These are phyloP conservation scores for Scheffersomyces illinoinensis DNA, from an alignment of 1,139 yeast genomes.

Conservation along the genomic window DNA sequence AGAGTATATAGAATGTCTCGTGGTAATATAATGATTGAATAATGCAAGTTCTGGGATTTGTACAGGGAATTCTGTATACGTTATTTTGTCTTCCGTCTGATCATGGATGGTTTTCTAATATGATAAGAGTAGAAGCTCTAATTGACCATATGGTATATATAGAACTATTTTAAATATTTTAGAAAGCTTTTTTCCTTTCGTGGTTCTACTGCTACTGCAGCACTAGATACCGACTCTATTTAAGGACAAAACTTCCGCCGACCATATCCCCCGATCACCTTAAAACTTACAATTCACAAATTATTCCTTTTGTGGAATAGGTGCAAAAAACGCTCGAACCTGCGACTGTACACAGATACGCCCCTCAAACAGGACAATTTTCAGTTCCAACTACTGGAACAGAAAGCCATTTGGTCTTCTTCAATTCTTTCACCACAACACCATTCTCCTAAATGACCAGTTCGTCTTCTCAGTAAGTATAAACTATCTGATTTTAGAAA, in stretches of 20 bases:
- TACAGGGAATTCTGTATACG: not conserved
- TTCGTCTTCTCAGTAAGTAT: slow-evolving; percentile 31
- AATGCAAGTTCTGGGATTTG: not conserved
- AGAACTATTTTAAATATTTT: too few relatives aligned
- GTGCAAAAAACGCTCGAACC: not conserved
- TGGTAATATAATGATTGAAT: not conserved
- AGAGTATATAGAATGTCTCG: not conserved
- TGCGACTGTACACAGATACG: not conserved
- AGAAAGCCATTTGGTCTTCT: not conserved
- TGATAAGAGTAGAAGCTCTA: not conserved
- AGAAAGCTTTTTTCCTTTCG: too few relatives aligned
- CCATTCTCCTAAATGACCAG: slow-evolving; percentile 20
- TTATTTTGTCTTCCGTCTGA: not conserved
- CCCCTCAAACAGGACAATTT: not conserved
- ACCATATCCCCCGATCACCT: not conserved
- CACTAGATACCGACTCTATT: not conserved
- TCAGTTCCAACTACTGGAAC: not conserved
- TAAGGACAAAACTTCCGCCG: not conserved
- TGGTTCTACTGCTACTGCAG: not conserved
- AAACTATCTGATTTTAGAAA: not conserved
- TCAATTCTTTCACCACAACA: not conserved
- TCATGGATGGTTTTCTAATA: not conserved
- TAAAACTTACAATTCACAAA: not conserved
- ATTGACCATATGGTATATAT: too few relatives aligned
- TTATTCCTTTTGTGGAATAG: not conserved